These are phyloP conservation scores for Guillardia theta DNA, from an alignment of 78 protist species.

Conservation along the genomic window DNA sequence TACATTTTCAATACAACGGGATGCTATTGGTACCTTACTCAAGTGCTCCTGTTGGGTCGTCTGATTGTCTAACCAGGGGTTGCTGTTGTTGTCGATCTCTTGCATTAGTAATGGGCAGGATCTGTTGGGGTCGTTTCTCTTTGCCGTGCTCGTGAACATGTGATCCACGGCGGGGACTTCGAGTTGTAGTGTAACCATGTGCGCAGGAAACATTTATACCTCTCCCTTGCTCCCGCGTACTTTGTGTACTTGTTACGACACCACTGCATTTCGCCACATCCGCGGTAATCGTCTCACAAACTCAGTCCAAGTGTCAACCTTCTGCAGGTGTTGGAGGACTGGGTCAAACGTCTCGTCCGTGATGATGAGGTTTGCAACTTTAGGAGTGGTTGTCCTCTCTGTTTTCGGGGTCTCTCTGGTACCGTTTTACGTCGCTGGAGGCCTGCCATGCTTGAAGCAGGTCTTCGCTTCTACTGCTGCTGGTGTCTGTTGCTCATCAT, in stretches of 20 bases:
- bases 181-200: not conserved
- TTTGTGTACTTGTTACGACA: constrained; percentile 61
- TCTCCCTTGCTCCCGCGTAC: constrained; percentile 83
- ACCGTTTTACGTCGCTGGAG: constrained; percentile 20
- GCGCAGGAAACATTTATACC: constrained; percentile 82
- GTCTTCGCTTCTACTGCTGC: no score
- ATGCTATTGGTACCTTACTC: constrained; percentile 54
- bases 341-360: not conserved
- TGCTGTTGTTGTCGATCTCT: constrained; percentile 38
- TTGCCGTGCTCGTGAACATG: constrained; percentile 47
- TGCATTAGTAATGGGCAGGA: not conserved
- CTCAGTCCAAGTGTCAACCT: no score
- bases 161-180: not conserved
- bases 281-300: no score
- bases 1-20: constrained; percentile 94
- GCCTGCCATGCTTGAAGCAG: constrained; percentile 52
- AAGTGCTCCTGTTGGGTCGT: not conserved
- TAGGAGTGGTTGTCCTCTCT: constrained; percentile 52
- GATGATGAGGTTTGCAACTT: not conserved
- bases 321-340: not conserved
- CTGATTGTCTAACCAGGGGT: constrained; percentile 40
- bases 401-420: constrained; percentile 47
- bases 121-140: not conserved
- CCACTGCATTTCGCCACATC: no score
- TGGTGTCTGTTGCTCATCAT: no score